Conservation (phyloP, 1,284 basidiomycete species). For the Entoloma clypeatum region DNA sequence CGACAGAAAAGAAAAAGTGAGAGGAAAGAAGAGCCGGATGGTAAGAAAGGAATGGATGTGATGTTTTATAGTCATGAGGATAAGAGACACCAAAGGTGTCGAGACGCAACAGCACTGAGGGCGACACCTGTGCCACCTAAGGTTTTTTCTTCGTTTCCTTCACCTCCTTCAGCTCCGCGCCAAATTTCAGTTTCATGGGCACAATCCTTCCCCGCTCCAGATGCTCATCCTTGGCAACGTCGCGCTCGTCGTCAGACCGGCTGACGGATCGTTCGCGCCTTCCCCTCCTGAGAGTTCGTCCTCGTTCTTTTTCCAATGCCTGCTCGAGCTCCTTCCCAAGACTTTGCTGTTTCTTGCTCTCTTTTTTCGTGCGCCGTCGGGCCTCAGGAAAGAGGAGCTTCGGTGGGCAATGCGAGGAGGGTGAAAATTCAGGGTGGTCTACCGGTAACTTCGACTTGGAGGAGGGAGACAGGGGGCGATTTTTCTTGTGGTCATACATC, state of each 20-base stretch:
- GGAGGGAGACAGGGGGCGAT: slow-evolving; percentile 36
- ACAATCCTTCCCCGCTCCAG: slow-evolving; percentile 9
- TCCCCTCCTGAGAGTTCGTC: neutral
- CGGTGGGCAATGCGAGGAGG: slow-evolving; percentile 42
- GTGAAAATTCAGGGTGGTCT: slow-evolving; percentile 50
- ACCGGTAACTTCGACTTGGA: slow-evolving; percentile 42
- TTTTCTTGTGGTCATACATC: slow-evolving; percentile 38
- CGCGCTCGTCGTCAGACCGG: slow-evolving; percentile 14
- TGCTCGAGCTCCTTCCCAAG: slow-evolving; percentile 3
- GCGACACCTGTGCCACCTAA: too few species aligned
- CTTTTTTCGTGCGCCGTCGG: slow-evolving; percentile 8
- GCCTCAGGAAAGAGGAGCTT: slow-evolving; percentile 45
- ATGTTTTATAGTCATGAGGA: too few species aligned
- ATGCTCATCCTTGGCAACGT: slow-evolving; percentile 9
- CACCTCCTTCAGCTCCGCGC: neutral
- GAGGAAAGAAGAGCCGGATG: too few species aligned
- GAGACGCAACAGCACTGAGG: too few species aligned
- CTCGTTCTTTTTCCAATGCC: slow-evolving; percentile 2
- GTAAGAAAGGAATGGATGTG: too few species aligned
- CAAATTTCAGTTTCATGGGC: slow-evolving; percentile 20
- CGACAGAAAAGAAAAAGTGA: too few species aligned
- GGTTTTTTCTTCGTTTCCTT: neutral
- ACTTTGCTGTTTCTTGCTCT: slow-evolving; percentile 1
- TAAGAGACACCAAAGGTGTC: too few species aligned
- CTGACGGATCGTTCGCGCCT: slow-evolving; percentile 11